phyloP scores from a whole-genome alignment of 208 protist genomes.

The Wallacemonas collosoma region DNA sequence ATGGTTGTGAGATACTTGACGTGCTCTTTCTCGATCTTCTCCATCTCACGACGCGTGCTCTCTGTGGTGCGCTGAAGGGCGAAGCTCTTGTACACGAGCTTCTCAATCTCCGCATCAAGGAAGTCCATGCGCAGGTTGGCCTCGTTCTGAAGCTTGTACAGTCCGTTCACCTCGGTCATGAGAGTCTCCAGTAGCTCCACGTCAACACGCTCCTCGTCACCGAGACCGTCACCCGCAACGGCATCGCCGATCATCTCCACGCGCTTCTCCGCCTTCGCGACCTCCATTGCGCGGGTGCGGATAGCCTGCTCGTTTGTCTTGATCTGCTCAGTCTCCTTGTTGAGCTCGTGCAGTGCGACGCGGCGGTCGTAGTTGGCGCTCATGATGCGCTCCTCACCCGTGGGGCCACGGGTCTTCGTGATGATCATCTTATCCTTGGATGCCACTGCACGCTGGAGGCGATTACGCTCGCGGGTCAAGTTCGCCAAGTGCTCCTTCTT shows the following conservation, averaged over 20 bases:
- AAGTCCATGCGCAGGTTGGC: slow-evolving; percentile 45
- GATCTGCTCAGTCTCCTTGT: slow-evolving; percentile 53
- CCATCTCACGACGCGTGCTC: slow-evolving; percentile 52
- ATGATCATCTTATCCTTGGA: slow-evolving; percentile 59
- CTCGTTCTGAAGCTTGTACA: slow-evolving; percentile 54
- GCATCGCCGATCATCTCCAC: slow-evolving; percentile 79
- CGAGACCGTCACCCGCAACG: slow-evolving; percentile 49
- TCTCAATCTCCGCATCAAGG: slow-evolving; percentile 66
- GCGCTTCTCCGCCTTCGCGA: slow-evolving; percentile 68
- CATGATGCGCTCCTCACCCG: slow-evolving; percentile 50
- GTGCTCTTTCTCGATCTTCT: slow-evolving; percentile 59
- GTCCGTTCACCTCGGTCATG: slow-evolving; percentile 54
- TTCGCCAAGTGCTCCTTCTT: slow-evolving; percentile 51
- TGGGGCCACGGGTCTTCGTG: slow-evolving; percentile 39
- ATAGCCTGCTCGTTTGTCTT: slow-evolving; percentile 63
- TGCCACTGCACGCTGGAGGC: slow-evolving; percentile 31
- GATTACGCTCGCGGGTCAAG: slow-evolving; percentile 38
- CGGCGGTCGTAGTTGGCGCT: slow-evolving; percentile 62
- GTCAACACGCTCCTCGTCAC: slow-evolving; percentile 68
- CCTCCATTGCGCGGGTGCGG: slow-evolving; percentile 67
- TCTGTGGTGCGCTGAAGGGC: slow-evolving; percentile 58
- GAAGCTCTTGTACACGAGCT: slow-evolving; percentile 50
- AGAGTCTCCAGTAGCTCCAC: slow-evolving; percentile 60
- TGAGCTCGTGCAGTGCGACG: slow-evolving; percentile 55
- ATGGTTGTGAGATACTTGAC: slow-evolving; percentile 46